Evolutionary conservation across 2,329 filamentous ascomycete species (phyloP).

Genomic region (Cladosporium colombiae): DNA sequence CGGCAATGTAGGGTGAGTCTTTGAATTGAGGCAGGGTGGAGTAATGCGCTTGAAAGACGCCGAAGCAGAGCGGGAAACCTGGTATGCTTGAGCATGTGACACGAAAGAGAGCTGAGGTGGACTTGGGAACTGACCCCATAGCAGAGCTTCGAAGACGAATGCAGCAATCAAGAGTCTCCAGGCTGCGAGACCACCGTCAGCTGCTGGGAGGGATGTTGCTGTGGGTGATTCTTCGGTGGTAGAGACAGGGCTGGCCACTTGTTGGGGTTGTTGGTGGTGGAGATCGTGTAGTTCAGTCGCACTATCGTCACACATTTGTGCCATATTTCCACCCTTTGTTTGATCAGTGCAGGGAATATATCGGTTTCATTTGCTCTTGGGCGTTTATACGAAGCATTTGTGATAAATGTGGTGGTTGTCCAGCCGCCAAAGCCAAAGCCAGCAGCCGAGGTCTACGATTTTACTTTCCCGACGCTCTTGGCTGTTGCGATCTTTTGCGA

Average conservation of each 20-base stretch:
- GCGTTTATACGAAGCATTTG: too few relatives aligned
- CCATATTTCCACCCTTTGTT: background rate
- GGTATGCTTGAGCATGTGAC: background rate
- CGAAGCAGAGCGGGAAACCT: conserved; percentile 65
- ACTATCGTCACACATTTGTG: background rate
- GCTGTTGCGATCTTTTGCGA: background rate
- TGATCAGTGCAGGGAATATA: background rate
- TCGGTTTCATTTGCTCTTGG: background rate
- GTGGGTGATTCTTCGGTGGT: background rate
- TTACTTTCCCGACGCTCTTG: background rate
- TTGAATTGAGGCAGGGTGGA: conserved; percentile 59
- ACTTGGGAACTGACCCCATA: conserved; percentile 50
- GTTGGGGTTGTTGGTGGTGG: background rate
- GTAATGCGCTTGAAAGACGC: conserved; percentile 72
- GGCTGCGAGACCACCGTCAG: conserved; percentile 29
- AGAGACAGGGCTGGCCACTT: background rate
- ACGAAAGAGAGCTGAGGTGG: conserved; percentile 24
- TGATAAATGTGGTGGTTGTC: background rate
- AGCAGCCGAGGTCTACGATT: background rate
- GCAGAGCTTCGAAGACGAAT: conserved; percentile 55
- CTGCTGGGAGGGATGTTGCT: conserved; percentile 24
- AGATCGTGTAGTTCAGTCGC: background rate
- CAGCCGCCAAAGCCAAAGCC: background rate
- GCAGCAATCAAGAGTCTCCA: conserved; percentile 30
- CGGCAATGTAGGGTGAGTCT: conserved; percentile 55